Base-by-base conservation (phyloP, 176 grass and related monocot genomes). In the Puccinellia tenuiflora region DNA sequence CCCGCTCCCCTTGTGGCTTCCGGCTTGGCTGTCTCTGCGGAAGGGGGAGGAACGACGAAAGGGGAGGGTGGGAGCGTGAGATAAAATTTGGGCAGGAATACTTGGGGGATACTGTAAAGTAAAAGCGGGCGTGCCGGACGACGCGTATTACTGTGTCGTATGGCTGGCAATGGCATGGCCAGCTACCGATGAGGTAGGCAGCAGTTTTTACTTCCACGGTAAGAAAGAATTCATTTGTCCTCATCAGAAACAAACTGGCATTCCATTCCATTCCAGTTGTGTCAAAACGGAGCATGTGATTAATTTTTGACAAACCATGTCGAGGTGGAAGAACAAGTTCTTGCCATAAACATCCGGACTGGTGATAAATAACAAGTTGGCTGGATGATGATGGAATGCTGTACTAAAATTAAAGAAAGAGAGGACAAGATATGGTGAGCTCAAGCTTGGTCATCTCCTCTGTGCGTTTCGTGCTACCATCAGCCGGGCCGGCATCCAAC, bases 81-180 rank as follows among this genome's bases (percentile, higher is more conserved):
- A 83, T 90, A 73, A 90, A 90, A 78, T 82, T 90, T 90, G 52
- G n/a, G 64, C 21, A 55, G 46, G 79, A 90, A 90, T 74, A 79
- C 79, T 90, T 90, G 88, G 79, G 83, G 88, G 73, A 86, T 86
- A 90, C 53, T 90, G 84, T 86, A 86, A 90, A 90, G 88, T 90
- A 86, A 90, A 82, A 85, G 71, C 62, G n/a, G 45, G 52, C 53
- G 6, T 9, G 78, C 34, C 1, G 10, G 67, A 0, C 25, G n/a
- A 42, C 37, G 65, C 21, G 68, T 59, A 26, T 29, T 5, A 21
- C 80, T 37, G 75, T 47, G 76, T 20, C 2, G 24, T 1, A 22
- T 43, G 34, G 72, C 76, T 54, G 34, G 25, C 57, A 34, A n/a
- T n/a, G n/a, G n/a, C n/a, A n/a, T n/a, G n/a, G 56, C 43, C 48